A percentile compares a stretch with the other conserved stretches of the same genome.
Conservation (phyloP, 768 basidiomycete genomes). For the Clavaria fumosa region DNA sequence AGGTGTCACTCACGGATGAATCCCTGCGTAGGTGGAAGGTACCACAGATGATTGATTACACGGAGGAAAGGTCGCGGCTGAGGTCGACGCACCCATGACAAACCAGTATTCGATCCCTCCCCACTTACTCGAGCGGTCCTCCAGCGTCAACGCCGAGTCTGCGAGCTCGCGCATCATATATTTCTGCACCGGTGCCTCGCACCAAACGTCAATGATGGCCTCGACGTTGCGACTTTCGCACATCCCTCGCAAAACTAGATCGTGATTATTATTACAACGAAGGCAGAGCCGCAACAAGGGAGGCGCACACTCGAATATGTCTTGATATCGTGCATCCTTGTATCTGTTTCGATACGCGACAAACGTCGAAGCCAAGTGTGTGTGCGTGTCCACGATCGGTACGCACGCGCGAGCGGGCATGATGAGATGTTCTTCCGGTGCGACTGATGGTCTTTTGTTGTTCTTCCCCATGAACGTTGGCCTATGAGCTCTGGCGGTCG, state of each 20-base stretch:
- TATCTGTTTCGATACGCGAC: constrained; percentile 47
- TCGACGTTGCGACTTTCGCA: constrained; percentile 43
- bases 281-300: too few species aligned
- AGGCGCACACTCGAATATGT: constrained; percentile 61
- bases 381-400: constrained; percentile 70
- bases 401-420: constrained; percentile 22
- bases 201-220: constrained; percentile 78
- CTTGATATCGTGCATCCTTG: constrained; percentile 33
- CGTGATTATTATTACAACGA: too few species aligned
- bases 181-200: constrained; percentile 55
- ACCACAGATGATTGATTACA: neutral
- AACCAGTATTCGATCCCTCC: constrained; percentile 67
- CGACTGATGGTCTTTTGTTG: neutral
- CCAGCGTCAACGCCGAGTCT: constrained; percentile 42
- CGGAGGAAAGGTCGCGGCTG: neutral
- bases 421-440: constrained; percentile 17
- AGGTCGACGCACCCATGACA: constrained; percentile 50
- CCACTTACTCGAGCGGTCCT: constrained; percentile 40
- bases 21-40: constrained; percentile 27
- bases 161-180: constrained; percentile 62
- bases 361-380: constrained; percentile 67
- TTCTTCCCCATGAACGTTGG: constrained; percentile 7
- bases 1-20: constrained; percentile 44
- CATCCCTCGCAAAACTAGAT: constrained; percentile 46
- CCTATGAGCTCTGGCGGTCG: too few species aligned